A percentile compares a stretch with the other conserved stretches of the same genome.
These are phyloP conservation scores for Chloris gayana DNA, from an alignment of 176 grass and related monocot species.

Conservation along the genomic window DNA sequence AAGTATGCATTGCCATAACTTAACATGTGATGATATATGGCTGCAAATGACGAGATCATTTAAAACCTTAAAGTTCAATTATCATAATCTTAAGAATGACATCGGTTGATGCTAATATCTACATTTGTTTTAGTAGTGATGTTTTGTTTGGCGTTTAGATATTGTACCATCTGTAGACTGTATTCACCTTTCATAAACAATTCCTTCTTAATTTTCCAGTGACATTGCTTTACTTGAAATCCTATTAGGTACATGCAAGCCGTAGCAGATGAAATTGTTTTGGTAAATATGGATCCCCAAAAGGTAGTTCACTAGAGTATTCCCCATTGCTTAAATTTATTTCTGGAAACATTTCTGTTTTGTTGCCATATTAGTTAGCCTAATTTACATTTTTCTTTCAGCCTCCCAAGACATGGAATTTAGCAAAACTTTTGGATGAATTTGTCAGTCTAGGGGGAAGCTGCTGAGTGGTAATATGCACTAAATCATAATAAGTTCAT, in stretches of 20 bases:
- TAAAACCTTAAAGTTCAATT: not conserved
- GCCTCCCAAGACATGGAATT: conserved; percentile 73
- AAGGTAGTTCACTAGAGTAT: conserved; percentile 50
- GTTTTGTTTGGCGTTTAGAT: not conserved
- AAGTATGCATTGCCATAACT: too few species aligned
- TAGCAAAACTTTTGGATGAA: conserved; percentile 77
- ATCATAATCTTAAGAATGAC: not conserved
- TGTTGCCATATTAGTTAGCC: conserved; percentile 1
- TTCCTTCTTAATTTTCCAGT: conserved; percentile 1
- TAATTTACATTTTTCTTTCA: conserved; percentile 44
- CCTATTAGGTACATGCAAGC: conserved; percentile 95
- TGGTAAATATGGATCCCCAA: conserved; percentile 70
- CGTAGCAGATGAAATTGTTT: conserved; percentile 84
- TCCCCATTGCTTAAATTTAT: conserved; percentile 23
- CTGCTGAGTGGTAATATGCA: conserved; percentile 64
- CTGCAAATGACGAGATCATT: not conserved
- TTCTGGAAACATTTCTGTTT: not conserved
- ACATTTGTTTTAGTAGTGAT: not conserved
- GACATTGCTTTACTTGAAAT: conserved; percentile 30
- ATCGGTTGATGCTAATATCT: conserved; percentile 1
- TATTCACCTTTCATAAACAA: not conserved
- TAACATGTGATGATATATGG: not conserved
- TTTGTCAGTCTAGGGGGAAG: conserved; percentile 63
- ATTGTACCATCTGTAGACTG: not conserved
- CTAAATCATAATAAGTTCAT: conserved; percentile 5